Conservation (phyloP, 768 basidiomycete species). For the Clitopilus hobsonii region DNA sequence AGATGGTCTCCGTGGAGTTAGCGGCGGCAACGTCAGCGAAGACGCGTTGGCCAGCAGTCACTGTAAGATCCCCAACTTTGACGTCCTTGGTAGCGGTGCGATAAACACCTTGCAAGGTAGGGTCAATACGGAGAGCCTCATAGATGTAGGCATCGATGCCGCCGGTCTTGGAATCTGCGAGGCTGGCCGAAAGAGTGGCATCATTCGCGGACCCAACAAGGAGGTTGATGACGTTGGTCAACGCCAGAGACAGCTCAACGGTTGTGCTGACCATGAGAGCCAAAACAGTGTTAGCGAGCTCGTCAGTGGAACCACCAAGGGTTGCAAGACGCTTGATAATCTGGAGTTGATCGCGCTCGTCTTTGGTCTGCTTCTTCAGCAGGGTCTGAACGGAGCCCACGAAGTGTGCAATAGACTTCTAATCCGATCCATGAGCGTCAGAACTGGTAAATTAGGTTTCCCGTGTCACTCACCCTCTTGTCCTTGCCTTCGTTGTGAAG, state of each 20-base stretch:
- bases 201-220: conserved; percentile 51
- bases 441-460: conserved; percentile 5
- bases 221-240: conserved; percentile 63
- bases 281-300: conserved; percentile 64
- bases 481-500: conserved; percentile 24
- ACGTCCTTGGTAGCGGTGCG: conserved; percentile 51
- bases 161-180: conserved; percentile 23
- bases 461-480: conserved; percentile 39
- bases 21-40: conserved; percentile 62
- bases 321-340: conserved; percentile 54
- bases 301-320: conserved; percentile 52
- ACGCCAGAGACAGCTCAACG: conserved; percentile 62
- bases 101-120: conserved; percentile 66
- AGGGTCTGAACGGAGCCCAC: conserved; percentile 45
- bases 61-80: conserved; percentile 31
- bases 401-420: conserved; percentile 34
- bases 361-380: conserved; percentile 24
- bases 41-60: conserved; percentile 47
- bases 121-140: conserved; percentile 74
- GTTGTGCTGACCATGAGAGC: conserved; percentile 65
- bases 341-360: conserved; percentile 37
- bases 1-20: conserved; percentile 43
- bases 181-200: conserved; percentile 29
- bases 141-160: conserved; percentile 52
- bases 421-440: conserved; percentile 17